Evolutionary conservation across 441 rosid genomes (phyloP), one percentile per base, ranked within the genome.

Genomic region (Euphorbia corollata): DNA sequence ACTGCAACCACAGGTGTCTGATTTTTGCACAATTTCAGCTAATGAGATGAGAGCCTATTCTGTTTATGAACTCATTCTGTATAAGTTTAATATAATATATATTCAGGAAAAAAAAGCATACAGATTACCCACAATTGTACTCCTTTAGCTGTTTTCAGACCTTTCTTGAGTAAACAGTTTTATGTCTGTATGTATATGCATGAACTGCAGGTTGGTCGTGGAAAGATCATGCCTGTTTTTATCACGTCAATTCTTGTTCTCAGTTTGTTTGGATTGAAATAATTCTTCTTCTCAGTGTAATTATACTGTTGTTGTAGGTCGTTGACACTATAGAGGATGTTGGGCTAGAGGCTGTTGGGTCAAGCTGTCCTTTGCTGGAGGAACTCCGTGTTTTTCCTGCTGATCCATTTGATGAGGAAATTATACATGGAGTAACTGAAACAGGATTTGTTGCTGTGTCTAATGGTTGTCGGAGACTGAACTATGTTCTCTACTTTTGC

Each of bases 371-470:
- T 32, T 77, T 82, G 75, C 82, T 87, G 19, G 87, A 85, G 84
- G 92, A 87, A 75, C 84, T 87, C 22, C 83, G 92, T 23, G 92
- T 87, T 71, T 87, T 84, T 75, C 90, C 92, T 18, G 81, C 81
- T 4, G 84, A 85, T 79, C 90, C 88, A 22, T 87, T 79, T 50
- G 92, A 76, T 3, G 82, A 80, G 63, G 87, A 85, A 60, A 75
- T 80, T 39, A 48, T 71, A 64, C 83, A 76, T 63, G 87, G 85
- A 50, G 87, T 84, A 58, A 87, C 85, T 47, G 90, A 84, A 72
- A 77, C 57, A 6, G 90, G 92, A 20, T 80, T 87, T 73, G 65
- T 87, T 34, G 88, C 92, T 23, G 90, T 87, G 36, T 85, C 92
- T 39, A 68, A 68, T n/a, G 86, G 88, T 55, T 87, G 90, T 68